These are phyloP conservation scores for Aspergillus baeticus DNA, from an alignment of 495 filamentous ascomycete genomes.

Conservation along the genomic window DNA sequence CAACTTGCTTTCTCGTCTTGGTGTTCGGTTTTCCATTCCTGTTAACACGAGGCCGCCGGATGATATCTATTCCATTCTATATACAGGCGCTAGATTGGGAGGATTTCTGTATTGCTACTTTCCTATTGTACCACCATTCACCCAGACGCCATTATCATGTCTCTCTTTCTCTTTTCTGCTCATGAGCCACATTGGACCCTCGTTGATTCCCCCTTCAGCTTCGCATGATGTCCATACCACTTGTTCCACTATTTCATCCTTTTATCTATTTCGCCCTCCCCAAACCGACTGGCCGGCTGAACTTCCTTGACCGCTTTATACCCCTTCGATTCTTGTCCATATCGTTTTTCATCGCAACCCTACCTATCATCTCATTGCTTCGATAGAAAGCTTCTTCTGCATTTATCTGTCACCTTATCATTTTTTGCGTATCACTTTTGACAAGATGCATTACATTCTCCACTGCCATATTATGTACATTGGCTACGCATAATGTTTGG, in stretches of 20 bases:
- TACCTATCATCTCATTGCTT: background rate
- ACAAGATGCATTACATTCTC: too few species aligned
- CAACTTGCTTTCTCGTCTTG: background rate
- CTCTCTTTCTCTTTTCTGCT: background rate
- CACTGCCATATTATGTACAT: too few species aligned
- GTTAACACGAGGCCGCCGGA: background rate
- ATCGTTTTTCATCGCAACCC: background rate
- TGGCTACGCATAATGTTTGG: too few species aligned
- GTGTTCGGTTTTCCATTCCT: constrained; percentile 1
- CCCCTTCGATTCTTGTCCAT: constrained; percentile 1
- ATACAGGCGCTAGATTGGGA: constrained; percentile 3
- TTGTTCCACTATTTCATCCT: background rate
- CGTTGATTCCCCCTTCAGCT: background rate
- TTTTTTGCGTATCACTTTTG: too few species aligned
- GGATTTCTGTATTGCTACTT: background rate
- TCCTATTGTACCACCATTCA: background rate
- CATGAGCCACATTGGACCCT: background rate
- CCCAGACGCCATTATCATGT: background rate
- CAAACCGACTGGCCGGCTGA: background rate
- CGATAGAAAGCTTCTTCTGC: background rate
- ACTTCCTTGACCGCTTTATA: background rate
- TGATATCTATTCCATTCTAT: background rate
- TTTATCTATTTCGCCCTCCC: background rate
- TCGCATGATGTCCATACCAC: too few species aligned
- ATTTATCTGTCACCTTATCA: background rate